Percentiles rank a stretch among this genome's conserved stretches.
phyloP scores from a whole-genome alignment of 495 filamentous ascomycete species.

The Rostrohypoxylon terebratum region DNA sequence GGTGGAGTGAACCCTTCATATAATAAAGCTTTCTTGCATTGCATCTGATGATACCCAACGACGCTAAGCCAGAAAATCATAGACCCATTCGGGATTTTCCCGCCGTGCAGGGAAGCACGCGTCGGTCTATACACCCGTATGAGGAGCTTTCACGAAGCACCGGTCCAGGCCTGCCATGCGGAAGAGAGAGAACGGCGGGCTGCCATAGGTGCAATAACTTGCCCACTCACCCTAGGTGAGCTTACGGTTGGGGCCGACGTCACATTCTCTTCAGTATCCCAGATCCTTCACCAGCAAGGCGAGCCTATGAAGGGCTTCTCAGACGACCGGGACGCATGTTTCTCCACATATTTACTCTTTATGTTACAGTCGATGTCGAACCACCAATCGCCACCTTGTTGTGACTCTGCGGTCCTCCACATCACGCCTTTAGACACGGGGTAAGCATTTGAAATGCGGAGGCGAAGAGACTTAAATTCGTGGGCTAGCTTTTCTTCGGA shows the following conservation, averaged over 20 bases:
- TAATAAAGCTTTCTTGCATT: conserved; percentile 43
- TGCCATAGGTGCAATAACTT: conserved; percentile 50
- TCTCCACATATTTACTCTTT: conserved; percentile 28
- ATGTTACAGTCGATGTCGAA: conserved; percentile 29
- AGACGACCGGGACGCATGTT: conserved; percentile 13
- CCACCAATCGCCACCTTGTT: conserved; percentile 37
- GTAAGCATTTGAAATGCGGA: conserved; percentile 32
- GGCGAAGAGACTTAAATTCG: conserved; percentile 16
- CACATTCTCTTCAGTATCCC: conserved; percentile 27
- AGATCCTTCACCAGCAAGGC: conserved; percentile 38
- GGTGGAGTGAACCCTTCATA: conserved; percentile 44
- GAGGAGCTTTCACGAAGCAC: conserved; percentile 28
- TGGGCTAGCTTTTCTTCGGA: conserved; percentile 29
- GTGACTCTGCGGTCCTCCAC: conserved; percentile 29
- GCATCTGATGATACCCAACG: conserved; percentile 37
- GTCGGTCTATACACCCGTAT: conserved; percentile 37
- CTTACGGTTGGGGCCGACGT: conserved; percentile 35
- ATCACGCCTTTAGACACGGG: conserved; percentile 31
- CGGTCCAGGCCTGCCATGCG: conserved; percentile 17
- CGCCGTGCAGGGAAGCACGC: conserved; percentile 25
- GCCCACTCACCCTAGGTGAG: conserved; percentile 34
- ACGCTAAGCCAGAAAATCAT: conserved; percentile 27
- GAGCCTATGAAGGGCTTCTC: conserved; percentile 22
- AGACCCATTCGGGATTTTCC: conserved; percentile 39
- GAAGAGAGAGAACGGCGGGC: conserved; percentile 23